Percentiles rank a stretch among this genome's conserved stretches.
phyloP scores from a whole-genome alignment of 2,329 filamentous ascomycete genomes.

The Sporothrix pallida region DNA sequence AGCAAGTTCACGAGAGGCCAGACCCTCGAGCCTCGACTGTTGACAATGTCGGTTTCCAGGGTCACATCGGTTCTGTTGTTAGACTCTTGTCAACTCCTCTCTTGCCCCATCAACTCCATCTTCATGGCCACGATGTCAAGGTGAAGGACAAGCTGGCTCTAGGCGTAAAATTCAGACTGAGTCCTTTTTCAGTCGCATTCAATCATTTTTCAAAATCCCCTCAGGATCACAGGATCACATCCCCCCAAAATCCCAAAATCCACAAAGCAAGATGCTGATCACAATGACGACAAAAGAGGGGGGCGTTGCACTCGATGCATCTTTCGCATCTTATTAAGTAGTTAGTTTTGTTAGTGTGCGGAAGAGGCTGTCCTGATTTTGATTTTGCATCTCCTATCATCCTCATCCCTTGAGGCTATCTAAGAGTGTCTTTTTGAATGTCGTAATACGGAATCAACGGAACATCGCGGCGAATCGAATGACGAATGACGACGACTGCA shows the following conservation, averaged over 20 bases:
- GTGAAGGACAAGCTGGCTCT: background rate
- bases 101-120: background rate
- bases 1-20: background rate
- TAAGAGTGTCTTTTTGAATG: background rate
- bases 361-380: too few species aligned
- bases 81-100: background rate
- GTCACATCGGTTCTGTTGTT: background rate
- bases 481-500: background rate
- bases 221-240: background rate
- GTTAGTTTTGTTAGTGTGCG: background rate
- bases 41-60: background rate
- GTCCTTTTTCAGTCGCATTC: too few species aligned
- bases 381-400: too few species aligned
- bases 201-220: too few species aligned
- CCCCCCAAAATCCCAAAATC: background rate
- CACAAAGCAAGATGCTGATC: constrained; percentile 3
- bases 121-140: background rate
- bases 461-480: background rate
- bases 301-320: constrained; percentile 12
- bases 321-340: background rate
- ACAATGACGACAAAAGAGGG: constrained; percentile 28
- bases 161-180: background rate
- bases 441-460: background rate
- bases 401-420: background rate
- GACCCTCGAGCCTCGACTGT: background rate